These are phyloP conservation scores for Pseudopyrenochaeta lycopersici DNA, from an alignment of 2,329 filamentous ascomycete species.

Conservation along the genomic window DNA sequence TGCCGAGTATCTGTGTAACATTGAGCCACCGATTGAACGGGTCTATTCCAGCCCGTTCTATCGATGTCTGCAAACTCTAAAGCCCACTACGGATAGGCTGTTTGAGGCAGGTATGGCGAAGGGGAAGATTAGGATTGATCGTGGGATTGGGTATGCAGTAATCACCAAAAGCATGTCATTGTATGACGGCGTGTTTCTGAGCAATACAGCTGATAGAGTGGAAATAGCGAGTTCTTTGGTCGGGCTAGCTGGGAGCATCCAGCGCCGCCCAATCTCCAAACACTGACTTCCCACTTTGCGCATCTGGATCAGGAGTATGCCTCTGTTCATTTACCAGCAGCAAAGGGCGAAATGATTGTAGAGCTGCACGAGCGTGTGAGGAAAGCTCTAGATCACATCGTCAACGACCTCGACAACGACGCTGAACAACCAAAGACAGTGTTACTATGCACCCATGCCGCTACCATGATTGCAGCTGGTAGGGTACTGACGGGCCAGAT, in stretches of 20 bases:
- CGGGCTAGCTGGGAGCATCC: slow-evolving; percentile 87
- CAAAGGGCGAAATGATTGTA: slow-evolving; percentile 79
- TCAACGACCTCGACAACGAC: slow-evolving; percentile 73
- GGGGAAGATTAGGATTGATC: slow-evolving; percentile 60
- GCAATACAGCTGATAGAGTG: slow-evolving; percentile 54
- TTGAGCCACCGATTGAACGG: slow-evolving; percentile 73
- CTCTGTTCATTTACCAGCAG: slow-evolving; percentile 72
- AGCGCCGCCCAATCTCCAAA: slow-evolving; percentile 70
- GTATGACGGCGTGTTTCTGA: slow-evolving; percentile 36
- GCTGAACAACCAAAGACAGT: slow-evolving; percentile 72
- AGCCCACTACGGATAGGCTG: slow-evolving; percentile 48
- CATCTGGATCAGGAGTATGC: slow-evolving; percentile 65
- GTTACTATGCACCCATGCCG: slow-evolving; percentile 88
- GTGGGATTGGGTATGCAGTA: slow-evolving; percentile 60
- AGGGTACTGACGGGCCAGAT: slow-evolving; percentile 80
- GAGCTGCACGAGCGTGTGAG: slow-evolving; percentile 84
- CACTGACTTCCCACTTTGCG: slow-evolving; percentile 74
- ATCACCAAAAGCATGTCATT: not conserved
- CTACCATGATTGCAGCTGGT: slow-evolving; percentile 85
- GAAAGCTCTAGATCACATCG: slow-evolving; percentile 73
- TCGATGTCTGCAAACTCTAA: slow-evolving; percentile 51
- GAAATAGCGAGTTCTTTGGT: slow-evolving; percentile 87
- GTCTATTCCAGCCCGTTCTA: slow-evolving; percentile 70
- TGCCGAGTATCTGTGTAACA: slow-evolving; percentile 67
- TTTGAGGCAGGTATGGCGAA: slow-evolving; percentile 39